A percentile compares a stretch with the other conserved stretches of the same genome.
Evolutionary conservation across 2,329 filamentous ascomycete genomes (phyloP).

Genomic region (Aspergillus sp.): DNA sequence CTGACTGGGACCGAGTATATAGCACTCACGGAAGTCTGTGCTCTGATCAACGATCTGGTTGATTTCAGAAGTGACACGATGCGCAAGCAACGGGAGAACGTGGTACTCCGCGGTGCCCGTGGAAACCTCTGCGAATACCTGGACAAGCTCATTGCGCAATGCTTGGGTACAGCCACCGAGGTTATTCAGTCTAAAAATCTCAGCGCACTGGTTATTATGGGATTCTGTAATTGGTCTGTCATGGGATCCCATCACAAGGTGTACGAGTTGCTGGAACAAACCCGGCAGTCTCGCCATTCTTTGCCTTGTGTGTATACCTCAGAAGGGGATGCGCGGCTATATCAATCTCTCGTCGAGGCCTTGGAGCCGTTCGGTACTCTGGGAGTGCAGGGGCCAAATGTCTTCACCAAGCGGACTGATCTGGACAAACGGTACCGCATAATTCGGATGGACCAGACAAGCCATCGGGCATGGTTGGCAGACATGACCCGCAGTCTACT

Average conservation of each 20-base stretch:
- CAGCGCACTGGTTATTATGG: conserved; percentile 16
- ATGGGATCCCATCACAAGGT: conserved; percentile 24
- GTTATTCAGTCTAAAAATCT: conserved; percentile 8
- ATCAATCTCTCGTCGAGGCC: conserved; percentile 12
- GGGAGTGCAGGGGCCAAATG: conserved; percentile 8
- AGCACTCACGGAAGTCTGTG: conserved; percentile 9
- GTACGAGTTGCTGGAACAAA: conserved; percentile 12
- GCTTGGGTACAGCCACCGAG: neutral
- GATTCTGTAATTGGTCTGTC: conserved; percentile 22
- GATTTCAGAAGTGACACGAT: conserved; percentile 20
- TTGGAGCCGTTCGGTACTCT: conserved; percentile 17
- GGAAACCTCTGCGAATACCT: conserved; percentile 18
- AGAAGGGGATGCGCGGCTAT: conserved; percentile 3
- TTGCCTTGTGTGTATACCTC: conserved; percentile 5
- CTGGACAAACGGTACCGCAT: conserved; percentile 14
- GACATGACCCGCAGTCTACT: conserved; percentile 17
- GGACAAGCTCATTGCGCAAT: conserved; percentile 7
- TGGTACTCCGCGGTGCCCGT: conserved; percentile 15
- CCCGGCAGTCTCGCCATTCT: neutral
- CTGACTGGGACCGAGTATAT: conserved; percentile 10
- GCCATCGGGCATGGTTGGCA: conserved; percentile 20
- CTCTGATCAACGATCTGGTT: conserved; percentile 18
- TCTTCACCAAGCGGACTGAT: conserved; percentile 9
- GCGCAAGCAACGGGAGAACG: conserved; percentile 21
- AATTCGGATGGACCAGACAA: conserved; percentile 6